Conservation (phyloP, 176 grass and related monocot genomes). For the Raddia distichophylla region DNA sequence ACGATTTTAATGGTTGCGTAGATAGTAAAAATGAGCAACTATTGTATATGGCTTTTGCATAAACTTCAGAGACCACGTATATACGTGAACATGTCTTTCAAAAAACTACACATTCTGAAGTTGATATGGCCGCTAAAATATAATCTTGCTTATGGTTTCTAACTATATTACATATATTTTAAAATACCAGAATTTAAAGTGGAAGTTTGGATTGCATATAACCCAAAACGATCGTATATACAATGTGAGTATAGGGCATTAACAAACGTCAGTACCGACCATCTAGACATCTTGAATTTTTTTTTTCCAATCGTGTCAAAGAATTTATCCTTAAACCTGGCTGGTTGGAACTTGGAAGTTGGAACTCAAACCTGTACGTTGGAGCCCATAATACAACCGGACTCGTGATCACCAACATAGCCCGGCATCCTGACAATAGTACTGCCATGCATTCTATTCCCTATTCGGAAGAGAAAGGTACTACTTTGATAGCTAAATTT, state of each 20-base stretch:
- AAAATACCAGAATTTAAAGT: too few relatives aligned
- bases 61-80: not conserved
- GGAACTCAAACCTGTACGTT: not conserved
- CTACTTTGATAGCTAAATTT: not conserved
- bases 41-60: not conserved
- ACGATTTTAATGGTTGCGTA: too few relatives aligned
- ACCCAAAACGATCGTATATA: too few relatives aligned
- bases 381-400: not conserved
- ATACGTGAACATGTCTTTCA: not conserved
- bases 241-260: too few relatives aligned
- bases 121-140: too few relatives aligned
- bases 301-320: not conserved
- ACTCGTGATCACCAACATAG: not conserved
- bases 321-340: not conserved
- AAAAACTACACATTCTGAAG: too few relatives aligned
- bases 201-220: too few relatives aligned
- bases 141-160: too few relatives aligned
- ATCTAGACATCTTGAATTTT: not conserved
- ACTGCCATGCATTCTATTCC: not conserved
- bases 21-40: not conserved
- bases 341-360: not conserved
- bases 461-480: not conserved
- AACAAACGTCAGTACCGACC: too few relatives aligned
- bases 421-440: not conserved
- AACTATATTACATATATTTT: too few relatives aligned